Conservation (phyloP, 495 filamentous ascomycete species). For the Penicillium subrubescens region DNA sequence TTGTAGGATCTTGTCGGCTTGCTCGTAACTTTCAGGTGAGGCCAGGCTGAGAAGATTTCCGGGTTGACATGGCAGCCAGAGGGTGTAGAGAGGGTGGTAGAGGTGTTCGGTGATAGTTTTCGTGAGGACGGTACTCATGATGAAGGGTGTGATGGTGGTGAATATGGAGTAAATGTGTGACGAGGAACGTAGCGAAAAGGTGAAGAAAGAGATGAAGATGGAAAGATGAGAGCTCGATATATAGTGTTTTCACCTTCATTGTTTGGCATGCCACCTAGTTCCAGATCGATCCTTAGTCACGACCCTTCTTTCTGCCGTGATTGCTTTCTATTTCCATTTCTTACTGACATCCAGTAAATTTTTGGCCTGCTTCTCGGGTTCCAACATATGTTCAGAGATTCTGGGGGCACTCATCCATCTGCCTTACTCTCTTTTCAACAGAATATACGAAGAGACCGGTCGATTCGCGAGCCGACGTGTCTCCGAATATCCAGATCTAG, state of each 20-base stretch:
- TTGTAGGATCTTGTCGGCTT: neutral
- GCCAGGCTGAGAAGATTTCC: neutral
- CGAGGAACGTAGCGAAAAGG: neutral
- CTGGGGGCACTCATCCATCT: too few relatives aligned
- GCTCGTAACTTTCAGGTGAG: neutral
- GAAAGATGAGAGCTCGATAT: neutral
- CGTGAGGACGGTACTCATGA: neutral
- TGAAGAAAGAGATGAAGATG: neutral
- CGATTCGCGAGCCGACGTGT: too few relatives aligned
- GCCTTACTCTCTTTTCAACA: too few relatives aligned
- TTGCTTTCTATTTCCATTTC: too few relatives aligned
- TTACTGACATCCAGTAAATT: too few relatives aligned
- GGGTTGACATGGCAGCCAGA: neutral
- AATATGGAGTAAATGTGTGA: too few relatives aligned
- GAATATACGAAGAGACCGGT: too few relatives aligned
- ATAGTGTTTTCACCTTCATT: neutral
- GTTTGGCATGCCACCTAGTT: neutral
- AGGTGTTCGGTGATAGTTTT: neutral
- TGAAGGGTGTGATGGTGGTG: neutral
- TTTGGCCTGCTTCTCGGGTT: too few relatives aligned
- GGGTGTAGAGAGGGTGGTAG: neutral
- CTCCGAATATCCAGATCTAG: too few relatives aligned
- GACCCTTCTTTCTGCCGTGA: too few relatives aligned
- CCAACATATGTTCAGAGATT: too few relatives aligned
- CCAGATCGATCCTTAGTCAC: neutral